phyloP scores from a whole-genome alignment of 164 flowering plant genomes.

The Annona squamosa region DNA sequence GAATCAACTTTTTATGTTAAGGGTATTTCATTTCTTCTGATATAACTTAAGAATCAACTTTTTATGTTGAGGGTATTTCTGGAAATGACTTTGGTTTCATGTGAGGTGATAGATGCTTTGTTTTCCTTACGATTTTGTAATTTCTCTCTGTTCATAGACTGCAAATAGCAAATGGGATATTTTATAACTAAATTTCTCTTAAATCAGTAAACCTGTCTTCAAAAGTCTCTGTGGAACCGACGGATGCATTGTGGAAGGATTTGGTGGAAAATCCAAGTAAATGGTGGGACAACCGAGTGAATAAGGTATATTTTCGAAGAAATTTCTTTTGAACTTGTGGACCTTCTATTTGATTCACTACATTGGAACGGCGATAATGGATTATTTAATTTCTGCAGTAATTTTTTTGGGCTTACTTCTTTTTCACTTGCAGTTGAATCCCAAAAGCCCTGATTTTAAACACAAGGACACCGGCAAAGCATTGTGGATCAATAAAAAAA shows the following conservation, averaged over 20 bases:
- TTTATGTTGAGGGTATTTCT: too few species aligned
- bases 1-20: too few species aligned
- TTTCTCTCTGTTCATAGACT: too few species aligned
- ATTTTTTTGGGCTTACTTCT: background rate
- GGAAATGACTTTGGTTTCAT: too few species aligned
- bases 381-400: background rate
- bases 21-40: too few species aligned
- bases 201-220: background rate
- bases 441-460: slow-evolving; percentile 50
- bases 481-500: slow-evolving; percentile 38
- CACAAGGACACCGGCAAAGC: slow-evolving; percentile 53
- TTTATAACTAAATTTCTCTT: background rate
- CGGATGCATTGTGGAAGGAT: slow-evolving; percentile 50
- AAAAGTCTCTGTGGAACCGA: slow-evolving; percentile 2
- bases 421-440: slow-evolving; percentile 14
- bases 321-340: background rate
- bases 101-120: too few species aligned
- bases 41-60: too few species aligned
- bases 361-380: background rate
- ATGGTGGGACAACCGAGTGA: slow-evolving; percentile 71
- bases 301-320: slow-evolving; percentile 29
- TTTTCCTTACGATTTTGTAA: too few species aligned
- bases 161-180: too few species aligned
- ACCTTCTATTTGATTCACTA: background rate
- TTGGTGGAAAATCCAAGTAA: slow-evolving; percentile 49